These are phyloP conservation scores for Picea engelmannii DNA, from an alignment of 83 land plant genomes.

Conservation along the genomic window DNA sequence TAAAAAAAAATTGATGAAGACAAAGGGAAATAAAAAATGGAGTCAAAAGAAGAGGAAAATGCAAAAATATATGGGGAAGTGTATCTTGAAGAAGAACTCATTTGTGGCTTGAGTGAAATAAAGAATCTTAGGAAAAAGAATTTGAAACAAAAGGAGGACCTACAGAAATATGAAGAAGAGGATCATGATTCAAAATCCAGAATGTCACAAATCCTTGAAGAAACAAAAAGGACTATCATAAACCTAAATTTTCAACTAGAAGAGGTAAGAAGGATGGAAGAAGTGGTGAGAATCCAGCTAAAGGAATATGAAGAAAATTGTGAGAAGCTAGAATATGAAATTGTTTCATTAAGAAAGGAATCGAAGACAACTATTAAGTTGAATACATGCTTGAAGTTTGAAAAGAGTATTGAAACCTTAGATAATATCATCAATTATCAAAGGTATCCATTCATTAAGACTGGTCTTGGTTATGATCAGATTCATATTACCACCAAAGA, in stretches of 20 bases:
- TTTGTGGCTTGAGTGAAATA: neutral
- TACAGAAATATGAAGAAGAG: neutral
- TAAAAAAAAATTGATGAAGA: neutral
- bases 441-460: too few species aligned
- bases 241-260: neutral
- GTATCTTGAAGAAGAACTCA: neutral
- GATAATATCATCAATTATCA: too few species aligned
- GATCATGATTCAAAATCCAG: neutral
- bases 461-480: too few species aligned
- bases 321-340: too few species aligned
- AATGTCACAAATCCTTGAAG: neutral
- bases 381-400: too few species aligned
- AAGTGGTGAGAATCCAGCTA: neutral
- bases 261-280: neutral
- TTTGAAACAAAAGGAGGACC: neutral
- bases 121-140: too few species aligned
- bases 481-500: too few species aligned
- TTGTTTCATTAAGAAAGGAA: too few species aligned
- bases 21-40: neutral
- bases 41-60: neutral
- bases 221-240: neutral
- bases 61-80: neutral
- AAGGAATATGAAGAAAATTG: neutral
- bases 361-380: too few species aligned
- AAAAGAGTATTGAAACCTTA: too few species aligned